Conservation (phyloP, 345 rosid genomes). For the Lepidium sativum region DNA sequence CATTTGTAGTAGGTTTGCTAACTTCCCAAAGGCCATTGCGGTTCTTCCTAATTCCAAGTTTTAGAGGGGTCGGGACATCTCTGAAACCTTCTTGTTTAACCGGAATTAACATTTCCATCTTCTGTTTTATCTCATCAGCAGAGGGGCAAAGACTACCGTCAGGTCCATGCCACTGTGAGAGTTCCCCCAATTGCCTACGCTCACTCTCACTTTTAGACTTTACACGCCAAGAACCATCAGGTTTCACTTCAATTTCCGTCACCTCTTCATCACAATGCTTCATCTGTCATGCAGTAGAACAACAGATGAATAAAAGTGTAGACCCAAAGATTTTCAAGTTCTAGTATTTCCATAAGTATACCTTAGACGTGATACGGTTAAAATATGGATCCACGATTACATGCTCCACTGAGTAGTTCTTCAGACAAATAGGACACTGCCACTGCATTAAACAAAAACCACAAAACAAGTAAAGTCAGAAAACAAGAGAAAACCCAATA, state of each 20-base stretch:
- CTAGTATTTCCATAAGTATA: conserved; percentile 8
- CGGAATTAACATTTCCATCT: conserved; percentile 36
- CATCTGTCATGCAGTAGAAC: conserved; percentile 45
- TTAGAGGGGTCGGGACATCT: conserved; percentile 59
- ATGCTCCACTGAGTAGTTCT: conserved; percentile 77
- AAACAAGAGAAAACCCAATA: not conserved
- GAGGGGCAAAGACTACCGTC: conserved; percentile 46
- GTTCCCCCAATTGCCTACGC: conserved; percentile 67
- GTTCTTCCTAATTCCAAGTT: conserved; percentile 83
- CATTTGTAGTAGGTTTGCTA: conserved; percentile 57
- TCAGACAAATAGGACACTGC: conserved; percentile 95
- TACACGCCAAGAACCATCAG: conserved; percentile 97
- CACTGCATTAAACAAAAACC: conserved; percentile 47
- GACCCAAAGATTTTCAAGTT: too few species aligned
- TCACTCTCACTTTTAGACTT: conserved; percentile 69
- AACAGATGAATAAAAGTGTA: not conserved
- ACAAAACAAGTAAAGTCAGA: conserved; percentile 12
- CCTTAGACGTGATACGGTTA: conserved; percentile 83
- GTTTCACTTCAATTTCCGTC: conserved; percentile 77
- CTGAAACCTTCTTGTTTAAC: conserved; percentile 67
- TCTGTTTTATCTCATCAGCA: conserved; percentile 32
- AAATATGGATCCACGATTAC: conserved; percentile 83
- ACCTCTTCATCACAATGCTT: conserved; percentile 65
- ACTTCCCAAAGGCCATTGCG: conserved; percentile 75
- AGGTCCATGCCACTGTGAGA: conserved; percentile 70